Base-by-base conservation (phyloP, 345 rosid genomes). In the Triadica sebifera region DNA sequence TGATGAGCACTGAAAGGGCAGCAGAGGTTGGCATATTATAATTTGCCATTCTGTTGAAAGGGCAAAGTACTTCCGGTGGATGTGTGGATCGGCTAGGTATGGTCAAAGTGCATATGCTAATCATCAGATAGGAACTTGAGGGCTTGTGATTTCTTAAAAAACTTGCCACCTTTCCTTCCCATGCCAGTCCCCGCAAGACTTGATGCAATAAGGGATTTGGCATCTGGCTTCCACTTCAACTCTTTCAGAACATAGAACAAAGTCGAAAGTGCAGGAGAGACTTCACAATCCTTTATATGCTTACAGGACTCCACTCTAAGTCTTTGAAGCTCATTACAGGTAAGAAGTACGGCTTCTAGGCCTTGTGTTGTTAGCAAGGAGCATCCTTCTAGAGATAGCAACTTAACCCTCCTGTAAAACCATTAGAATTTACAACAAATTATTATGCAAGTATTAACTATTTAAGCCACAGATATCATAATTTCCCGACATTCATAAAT, bases 181-280 rank as follows among this genome's bases (percentile, higher is more conserved):
- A 80, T 72, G 65, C 83, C 83, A 47, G 83, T 75, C 59, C 77
- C 83, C 43, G 10, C 55, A 25, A 80, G 83, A 71, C 71, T 62
- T 10, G 77, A 53, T 8, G 67, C 70, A 19, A 76, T 77, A 47
- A 75, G 66, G 58, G 77, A 80, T 68, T 76, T 80, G 60, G 74
- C 34, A 72, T 72, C 83, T 43, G 83, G 79, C 74, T 77, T 80
- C 83, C 83, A 80, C 72, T 64, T 75, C 49, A 80, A 73, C 67
- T 80, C 83, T 72, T 75, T 61, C 17, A 80, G 77, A 55, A 10
- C 68, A 19, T 77, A 80, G 74, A 80, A 80, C 58, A 80, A 46
- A 65, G 74, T 53, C 24, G 83, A 80, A 52, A 80, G 79, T 10
- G 74, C 67, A 34, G 77, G 74, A 62, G 80, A 75, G 51, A 80